Base-by-base conservation (phyloP, 1,284 basidiomycete genomes). In the Retiboletus fuscus region DNA sequence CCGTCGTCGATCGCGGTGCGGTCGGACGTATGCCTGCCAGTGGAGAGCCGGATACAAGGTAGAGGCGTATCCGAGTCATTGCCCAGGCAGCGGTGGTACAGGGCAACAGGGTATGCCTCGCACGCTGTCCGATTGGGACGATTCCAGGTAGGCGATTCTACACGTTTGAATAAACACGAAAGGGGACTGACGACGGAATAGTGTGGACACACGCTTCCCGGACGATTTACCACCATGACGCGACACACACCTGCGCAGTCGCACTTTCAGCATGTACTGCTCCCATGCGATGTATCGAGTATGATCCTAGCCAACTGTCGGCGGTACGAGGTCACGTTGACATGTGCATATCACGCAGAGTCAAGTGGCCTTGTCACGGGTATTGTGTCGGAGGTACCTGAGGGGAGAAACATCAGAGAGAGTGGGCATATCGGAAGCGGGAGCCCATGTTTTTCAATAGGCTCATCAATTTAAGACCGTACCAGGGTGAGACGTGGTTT, bases 31-130 rank as follows among this genome's bases (percentile, higher is more conserved):
- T 82, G 85, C 5, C 73, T 84, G 3, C 72, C 87, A 4, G 80
- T 82, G 6, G 87, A 89, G 41, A 78, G 78, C 8, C 74, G 88
- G 24, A 68, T 80, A 49, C 84, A 86, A 6, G 73, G 73, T 24
- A 66, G 69, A 6, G 77, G 77, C 62, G 73, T 82, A 47, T 84
- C n/a, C n/a, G n/a, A n/a, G n/a, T n/a, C 74, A 65, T n/a, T 76
- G 10, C 78, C 87, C 8, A 81, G 80, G 63, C 81, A 80, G 71
- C 79, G 86, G 72, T 90, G 89, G 89, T 82, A 84, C 30, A 76
- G 77, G 57, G 88, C 87, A 1, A 84, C 87, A 49, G 87, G 85
- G 1, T 76, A 75, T 26, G 82, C 86, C 7, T 83, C 89, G 26
- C 68, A 76, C 20, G 63, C 76, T 8, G 81, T 82, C 44, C 81